Evolutionary conservation across 169 alveolate genomes (phyloP).

Genomic region (Plasmodium billcollinsi): DNA sequence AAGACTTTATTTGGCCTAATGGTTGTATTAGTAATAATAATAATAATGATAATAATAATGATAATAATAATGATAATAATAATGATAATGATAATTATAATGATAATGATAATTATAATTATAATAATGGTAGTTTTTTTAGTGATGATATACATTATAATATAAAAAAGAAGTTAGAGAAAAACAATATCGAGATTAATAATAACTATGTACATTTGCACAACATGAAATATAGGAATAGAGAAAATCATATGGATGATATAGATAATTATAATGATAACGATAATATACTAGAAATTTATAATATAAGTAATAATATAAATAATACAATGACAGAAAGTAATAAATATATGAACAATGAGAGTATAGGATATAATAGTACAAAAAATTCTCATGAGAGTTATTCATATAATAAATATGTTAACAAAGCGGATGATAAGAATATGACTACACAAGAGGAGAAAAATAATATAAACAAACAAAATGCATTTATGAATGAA

Average conservation of each 20-base stretch:
- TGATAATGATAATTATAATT: background rate
- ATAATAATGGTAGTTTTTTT: slow-evolving; percentile 9
- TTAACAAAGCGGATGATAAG: no score
- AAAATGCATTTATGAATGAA: no score
- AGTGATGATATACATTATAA: background rate
- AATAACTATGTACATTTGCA: background rate
- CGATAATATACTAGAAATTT: slow-evolving; percentile 7
- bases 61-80: background rate
- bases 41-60: background rate
- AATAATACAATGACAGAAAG: background rate
- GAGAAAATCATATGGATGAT: slow-evolving; percentile 8
- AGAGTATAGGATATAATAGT: no score
- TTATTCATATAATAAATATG: no score
- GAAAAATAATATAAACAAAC: no score
- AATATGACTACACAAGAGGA: no score
- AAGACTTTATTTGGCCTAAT: no score
- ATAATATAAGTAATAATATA: background rate
- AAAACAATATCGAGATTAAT: slow-evolving; percentile 11
- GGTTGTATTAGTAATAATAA: background rate
- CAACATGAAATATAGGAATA: slow-evolving; percentile 13
- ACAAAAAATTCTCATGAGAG: no score
- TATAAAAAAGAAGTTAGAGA: slow-evolving; percentile 9
- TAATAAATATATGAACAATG: background rate
- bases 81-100: slow-evolving; percentile 10
- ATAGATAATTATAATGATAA: slow-evolving; percentile 7